Conservation (phyloP, 495 filamentous ascomycete species). For the Xylaria venustula region DNA sequence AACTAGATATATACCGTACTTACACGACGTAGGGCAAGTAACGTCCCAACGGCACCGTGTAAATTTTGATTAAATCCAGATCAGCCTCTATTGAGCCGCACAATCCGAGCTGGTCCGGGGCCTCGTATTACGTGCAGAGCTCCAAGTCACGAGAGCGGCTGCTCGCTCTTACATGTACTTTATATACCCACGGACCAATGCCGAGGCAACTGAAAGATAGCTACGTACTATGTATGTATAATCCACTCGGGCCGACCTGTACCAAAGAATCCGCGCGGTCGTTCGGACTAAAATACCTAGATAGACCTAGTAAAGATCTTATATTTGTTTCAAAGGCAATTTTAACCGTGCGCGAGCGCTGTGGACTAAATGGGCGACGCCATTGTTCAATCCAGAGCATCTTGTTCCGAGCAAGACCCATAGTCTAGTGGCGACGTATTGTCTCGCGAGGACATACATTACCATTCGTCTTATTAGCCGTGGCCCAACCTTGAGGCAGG, state of each 20-base stretch:
- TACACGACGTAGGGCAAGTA: too few relatives aligned
- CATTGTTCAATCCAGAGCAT: too few relatives aligned
- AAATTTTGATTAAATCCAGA: not conserved
- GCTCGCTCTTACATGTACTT: not conserved
- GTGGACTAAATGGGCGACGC: too few relatives aligned
- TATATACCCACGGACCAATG: too few relatives aligned
- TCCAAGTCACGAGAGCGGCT: not conserved
- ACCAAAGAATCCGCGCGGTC: not conserved
- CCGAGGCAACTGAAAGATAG: too few relatives aligned
- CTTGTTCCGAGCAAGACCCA: too few relatives aligned
- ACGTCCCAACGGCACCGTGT: not conserved
- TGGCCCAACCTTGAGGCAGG: not conserved
- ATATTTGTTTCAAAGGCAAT: too few relatives aligned
- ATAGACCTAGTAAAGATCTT: too few relatives aligned
- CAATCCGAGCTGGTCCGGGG: not conserved
- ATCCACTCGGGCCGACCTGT: not conserved
- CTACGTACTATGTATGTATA: too few relatives aligned
- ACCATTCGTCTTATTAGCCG: not conserved
- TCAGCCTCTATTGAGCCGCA: not conserved
- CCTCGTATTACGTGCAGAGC: not conserved
- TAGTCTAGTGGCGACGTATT: too few relatives aligned
- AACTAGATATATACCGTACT: too few relatives aligned
- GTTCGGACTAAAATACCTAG: too few relatives aligned
- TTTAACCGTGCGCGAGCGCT: not conserved
- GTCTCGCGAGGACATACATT: not conserved